Conservation (phyloP, 352 stramenopile species). For the Phytophthora sp. region DNA sequence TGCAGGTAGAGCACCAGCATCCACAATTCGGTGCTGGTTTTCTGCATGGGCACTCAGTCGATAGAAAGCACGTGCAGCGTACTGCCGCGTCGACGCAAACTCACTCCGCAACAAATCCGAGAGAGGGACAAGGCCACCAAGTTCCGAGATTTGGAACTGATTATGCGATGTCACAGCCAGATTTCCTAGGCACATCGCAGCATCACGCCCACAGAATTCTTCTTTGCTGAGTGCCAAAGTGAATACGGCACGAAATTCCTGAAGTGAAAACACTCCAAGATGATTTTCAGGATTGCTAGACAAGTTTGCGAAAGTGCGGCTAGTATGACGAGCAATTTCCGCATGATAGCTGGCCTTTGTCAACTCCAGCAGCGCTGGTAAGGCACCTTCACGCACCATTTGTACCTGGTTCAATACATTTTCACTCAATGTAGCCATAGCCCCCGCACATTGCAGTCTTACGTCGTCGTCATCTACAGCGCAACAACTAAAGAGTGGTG, state of each 20-base stretch:
- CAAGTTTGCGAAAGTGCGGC: conserved; percentile 90
- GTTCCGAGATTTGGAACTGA: conserved; percentile 87
- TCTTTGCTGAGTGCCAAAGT: conserved; percentile 67
- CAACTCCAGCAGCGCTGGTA: conserved; percentile 78
- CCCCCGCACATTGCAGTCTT: conserved; percentile 87
- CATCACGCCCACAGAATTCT: conserved; percentile 91
- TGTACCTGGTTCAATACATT: conserved; percentile 91
- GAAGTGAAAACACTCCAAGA: conserved; percentile 81
- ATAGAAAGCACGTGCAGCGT: conserved; percentile 89
- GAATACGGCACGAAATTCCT: conserved; percentile 84
- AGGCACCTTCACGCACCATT: conserved; percentile 80
- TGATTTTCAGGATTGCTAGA: conserved; percentile 94
- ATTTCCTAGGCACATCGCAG: conserved; percentile 94
- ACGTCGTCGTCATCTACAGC: conserved; percentile 77
- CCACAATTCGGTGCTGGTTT: conserved; percentile 90
- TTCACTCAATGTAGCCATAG: conserved; percentile 92
- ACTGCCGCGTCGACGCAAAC: conserved; percentile 81
- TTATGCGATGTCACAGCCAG: conserved; percentile 92
- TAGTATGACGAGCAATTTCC: conserved; percentile 89
- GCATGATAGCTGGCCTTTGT: conserved; percentile 63
- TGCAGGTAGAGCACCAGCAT: conserved; percentile 76
- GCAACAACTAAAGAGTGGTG: conserved; percentile 71
- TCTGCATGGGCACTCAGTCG: conserved; percentile 84
- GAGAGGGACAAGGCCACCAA: conserved; percentile 87
- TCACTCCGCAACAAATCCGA: conserved; percentile 74